Percentiles rank a stretch among this genome's conserved stretches.
Conservation (phyloP, 225 moss, liverwort and hornwort species). For the Polytrichum formosum region DNA sequence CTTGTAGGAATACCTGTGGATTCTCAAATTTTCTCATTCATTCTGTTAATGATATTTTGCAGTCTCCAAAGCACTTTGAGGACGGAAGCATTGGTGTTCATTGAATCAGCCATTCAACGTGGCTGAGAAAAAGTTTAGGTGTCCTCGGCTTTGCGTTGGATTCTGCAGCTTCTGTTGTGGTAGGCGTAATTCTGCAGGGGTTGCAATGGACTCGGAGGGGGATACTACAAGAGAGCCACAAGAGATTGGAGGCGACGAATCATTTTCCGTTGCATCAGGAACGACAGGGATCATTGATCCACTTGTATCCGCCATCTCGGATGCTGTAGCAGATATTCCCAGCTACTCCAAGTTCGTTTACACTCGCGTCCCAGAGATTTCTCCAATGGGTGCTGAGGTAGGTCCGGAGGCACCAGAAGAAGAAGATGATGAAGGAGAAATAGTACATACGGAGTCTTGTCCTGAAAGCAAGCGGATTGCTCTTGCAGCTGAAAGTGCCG, state of each 20-base stretch:
- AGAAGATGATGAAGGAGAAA: slow-evolving; percentile 8
- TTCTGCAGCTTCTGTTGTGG: too few species aligned
- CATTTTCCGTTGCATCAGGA: neutral
- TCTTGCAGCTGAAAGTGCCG: neutral
- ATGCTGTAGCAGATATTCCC: neutral
- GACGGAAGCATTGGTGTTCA: too few species aligned
- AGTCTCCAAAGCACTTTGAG: too few species aligned
- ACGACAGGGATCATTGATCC: neutral
- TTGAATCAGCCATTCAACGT: too few species aligned
- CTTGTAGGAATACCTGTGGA: too few species aligned
- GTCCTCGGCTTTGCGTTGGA: too few species aligned
- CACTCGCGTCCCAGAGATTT: slow-evolving; percentile 3
- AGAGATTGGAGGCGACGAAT: slow-evolving; percentile 4
- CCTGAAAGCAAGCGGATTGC: too few species aligned
- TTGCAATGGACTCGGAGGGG: neutral
- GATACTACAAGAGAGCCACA: neutral
- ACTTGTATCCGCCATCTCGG: neutral
- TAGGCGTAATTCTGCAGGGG: too few species aligned
- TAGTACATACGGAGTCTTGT: neutral
- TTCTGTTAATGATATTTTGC: too few species aligned
- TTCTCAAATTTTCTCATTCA: too few species aligned
- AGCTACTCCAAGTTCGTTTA: neutral
- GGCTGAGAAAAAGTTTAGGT: too few species aligned
- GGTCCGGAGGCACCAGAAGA: neutral
- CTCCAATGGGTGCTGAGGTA: neutral